Evolutionary conservation across 352 stramenopile species (phyloP), one percentile per base, ranked within the genome.

Genomic region (Pythium rishiriense): DNA sequence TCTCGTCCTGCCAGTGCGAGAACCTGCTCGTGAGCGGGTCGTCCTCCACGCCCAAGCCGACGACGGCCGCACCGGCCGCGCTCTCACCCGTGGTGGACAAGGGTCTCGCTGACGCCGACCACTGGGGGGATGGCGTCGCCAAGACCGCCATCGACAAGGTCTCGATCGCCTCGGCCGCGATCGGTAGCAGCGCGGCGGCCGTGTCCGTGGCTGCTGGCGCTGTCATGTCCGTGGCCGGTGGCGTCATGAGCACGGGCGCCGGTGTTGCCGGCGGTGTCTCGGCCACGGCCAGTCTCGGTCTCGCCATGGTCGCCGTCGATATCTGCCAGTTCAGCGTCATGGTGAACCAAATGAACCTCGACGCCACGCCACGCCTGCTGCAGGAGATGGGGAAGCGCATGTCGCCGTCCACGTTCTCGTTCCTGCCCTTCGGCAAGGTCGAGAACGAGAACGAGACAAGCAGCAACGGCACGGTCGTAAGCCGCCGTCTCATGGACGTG

Each of bases 281-380:
- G 28, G 78, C 82, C 2, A 78, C 75, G 19, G 82, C 84, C 21
- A 87, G 78, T 65, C 70, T 88, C n/a, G 76, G 82, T 9, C 77
- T 90, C 29, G 85, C 79, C 21, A 81, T 91, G 66, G 81, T 82
- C 22, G 81, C 82, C 0, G 76, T 91, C 33, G 84, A 93, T 29
- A 72, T 93, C 26, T 93, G 84, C 56, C 84, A 93, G 70, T 93
- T 93, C 60, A 79, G 79, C 11, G 79, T 93, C 55, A 93, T 93
- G 84, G 74, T 93, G 29, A 93, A 85, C 71, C 84, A 93, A 60
- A 87, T 93, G 79, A 93, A 93, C 69, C 66, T 93, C 22, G 81
- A 93, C 37, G 82, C 80, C 6, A 83, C 80, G 29, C 82, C 84
- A 24, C 80, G 80, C 1, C 78, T 91, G 56, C 74, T 93, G 28